Percentiles rank a stretch among this genome's conserved stretches.
Conservation (phyloP, 192 early-diverging fungal genomes). For the Podila verticillata region DNA sequence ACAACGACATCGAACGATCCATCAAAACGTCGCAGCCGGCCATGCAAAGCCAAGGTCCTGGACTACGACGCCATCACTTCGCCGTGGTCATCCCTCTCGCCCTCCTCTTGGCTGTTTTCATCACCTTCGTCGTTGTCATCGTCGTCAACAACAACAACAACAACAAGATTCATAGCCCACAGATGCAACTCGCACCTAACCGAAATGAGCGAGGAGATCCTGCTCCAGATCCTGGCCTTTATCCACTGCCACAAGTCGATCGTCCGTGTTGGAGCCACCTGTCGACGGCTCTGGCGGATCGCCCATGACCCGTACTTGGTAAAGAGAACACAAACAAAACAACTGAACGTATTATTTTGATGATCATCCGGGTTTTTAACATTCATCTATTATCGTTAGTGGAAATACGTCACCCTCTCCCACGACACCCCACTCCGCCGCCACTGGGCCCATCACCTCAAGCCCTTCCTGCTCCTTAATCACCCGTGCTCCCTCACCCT, state of each 20-base stretch:
- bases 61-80: too few relatives aligned
- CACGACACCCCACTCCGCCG: constrained; percentile 22
- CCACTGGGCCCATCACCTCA: constrained; percentile 16
- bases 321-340: neutral
- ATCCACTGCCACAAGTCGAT: constrained; percentile 35
- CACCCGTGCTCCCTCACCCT: too few relatives aligned
- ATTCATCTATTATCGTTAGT: constrained; percentile 1
- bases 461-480: constrained; percentile 22
- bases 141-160: too few relatives aligned
- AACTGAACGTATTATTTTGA: too few relatives aligned
- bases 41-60: too few relatives aligned
- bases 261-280: constrained; percentile 24
- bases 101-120: too few relatives aligned
- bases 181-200: constrained; percentile 1
- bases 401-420: constrained; percentile 18
- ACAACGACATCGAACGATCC: neutral
- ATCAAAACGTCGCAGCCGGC: neutral
- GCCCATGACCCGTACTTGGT: constrained; percentile 37
- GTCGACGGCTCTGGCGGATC: constrained; percentile 24
- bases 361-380: too few relatives aligned
- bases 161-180: neutral
- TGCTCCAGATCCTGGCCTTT: constrained; percentile 27
- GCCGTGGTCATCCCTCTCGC: too few relatives aligned
- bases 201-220: constrained; percentile 27
- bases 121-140: neutral